Evolutionary conservation across 139 green algal species (phyloP).

Genomic region (Yamagishiella unicocca): DNA sequence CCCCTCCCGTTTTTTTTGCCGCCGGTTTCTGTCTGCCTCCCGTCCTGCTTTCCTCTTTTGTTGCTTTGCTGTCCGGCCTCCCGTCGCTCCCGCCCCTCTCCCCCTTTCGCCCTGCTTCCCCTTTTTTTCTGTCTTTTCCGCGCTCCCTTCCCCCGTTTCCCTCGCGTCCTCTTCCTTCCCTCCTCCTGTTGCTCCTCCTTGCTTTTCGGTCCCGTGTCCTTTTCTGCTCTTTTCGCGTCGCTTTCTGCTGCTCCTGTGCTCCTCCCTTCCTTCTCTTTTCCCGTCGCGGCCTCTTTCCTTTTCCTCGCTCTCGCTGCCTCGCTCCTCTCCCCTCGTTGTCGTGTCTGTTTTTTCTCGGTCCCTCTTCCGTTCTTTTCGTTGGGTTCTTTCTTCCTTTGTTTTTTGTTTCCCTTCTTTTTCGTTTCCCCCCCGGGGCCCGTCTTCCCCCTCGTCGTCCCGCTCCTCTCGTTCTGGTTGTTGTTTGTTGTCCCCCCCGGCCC

Average conservation of each 20-base stretch:
- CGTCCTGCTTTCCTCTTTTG: neutral
- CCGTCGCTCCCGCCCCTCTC: neutral
- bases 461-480: neutral
- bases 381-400: neutral
- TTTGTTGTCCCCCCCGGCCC: neutral
- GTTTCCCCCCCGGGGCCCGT: neutral
- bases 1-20: neutral
- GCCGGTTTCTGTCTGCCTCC: neutral
- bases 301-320: neutral
- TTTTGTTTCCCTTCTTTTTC: neutral
- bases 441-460: neutral
- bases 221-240: neutral
- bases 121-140: neutral
- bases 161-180: neutral
- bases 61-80: neutral
- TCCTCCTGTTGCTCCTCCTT: neutral
- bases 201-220: neutral
- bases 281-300: neutral
- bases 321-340: neutral
- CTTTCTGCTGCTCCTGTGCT: neutral
- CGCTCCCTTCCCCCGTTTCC: neutral
- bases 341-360: neutral
- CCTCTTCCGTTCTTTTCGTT: neutral
- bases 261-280: neutral
- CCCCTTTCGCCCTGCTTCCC: neutral